Evolutionary conservation across 2,329 filamentous ascomycete genomes (phyloP).

Genomic region (Penicillium sp.): DNA sequence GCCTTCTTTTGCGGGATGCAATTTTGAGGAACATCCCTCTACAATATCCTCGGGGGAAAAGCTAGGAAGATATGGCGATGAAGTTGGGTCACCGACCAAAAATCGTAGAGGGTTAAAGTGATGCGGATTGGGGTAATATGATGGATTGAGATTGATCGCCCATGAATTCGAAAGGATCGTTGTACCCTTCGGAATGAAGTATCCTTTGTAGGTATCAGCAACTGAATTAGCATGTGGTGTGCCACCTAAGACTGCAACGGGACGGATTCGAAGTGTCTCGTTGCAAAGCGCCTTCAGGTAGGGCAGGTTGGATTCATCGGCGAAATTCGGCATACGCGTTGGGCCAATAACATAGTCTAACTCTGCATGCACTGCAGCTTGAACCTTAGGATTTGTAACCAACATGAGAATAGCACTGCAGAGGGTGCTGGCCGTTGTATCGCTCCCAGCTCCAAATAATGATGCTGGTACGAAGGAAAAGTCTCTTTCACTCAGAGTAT

Average conservation of each 20-base stretch:
- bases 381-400: constrained; percentile 47
- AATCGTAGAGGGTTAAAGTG: constrained; percentile 26
- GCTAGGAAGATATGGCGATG: constrained; percentile 7
- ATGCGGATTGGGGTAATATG: constrained; percentile 24
- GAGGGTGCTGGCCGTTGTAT: constrained; percentile 48
- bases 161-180: constrained; percentile 37
- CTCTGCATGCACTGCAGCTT: constrained; percentile 42
- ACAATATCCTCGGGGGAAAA: constrained; percentile 11
- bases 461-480: constrained; percentile 46
- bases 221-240: constrained; percentile 52
- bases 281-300: constrained; percentile 36
- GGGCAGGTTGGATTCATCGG: constrained; percentile 30
- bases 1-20: constrained; percentile 34
- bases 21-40: neutral
- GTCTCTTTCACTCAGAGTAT: constrained; percentile 47
- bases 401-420: constrained; percentile 54
- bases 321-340: constrained; percentile 30
- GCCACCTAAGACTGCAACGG: constrained; percentile 46
- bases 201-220: constrained; percentile 51
- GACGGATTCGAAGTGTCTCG: constrained; percentile 36
- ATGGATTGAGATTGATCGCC: constrained; percentile 27
- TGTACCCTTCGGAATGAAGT: constrained; percentile 51
- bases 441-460: constrained; percentile 49
- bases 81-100: constrained; percentile 6
- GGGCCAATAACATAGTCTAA: constrained; percentile 33